Conservation (phyloP, 495 filamentous ascomycete species). For the Talaromyces wortmannii region DNA sequence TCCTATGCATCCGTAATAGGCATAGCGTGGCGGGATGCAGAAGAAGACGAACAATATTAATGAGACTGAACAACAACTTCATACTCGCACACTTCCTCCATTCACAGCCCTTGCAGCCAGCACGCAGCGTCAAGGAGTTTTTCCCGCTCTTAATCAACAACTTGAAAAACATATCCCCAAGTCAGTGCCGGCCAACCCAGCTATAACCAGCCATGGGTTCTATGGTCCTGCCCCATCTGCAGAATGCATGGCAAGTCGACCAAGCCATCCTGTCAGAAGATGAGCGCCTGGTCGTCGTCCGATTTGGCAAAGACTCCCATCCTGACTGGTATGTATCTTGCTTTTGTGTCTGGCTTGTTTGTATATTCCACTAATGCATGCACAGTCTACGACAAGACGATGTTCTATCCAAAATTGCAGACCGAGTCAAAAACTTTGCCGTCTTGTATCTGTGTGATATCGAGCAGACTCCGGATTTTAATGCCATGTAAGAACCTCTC, state of each 20-base stretch:
- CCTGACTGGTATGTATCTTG: constrained; percentile 41
- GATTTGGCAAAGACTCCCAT: constrained; percentile 79
- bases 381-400: constrained; percentile 88
- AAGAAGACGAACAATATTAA: neutral
- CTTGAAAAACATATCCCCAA: neutral
- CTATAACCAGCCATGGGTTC: constrained; percentile 60
- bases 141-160: neutral
- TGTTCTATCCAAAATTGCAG: constrained; percentile 69
- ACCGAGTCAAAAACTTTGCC: constrained; percentile 49
- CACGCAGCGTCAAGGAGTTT: neutral
- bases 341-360: neutral
- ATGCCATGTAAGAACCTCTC: constrained; percentile 62
- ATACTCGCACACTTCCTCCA: neutral
- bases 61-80: neutral
- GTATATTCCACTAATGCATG: constrained; percentile 11
- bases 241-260: constrained; percentile 93
- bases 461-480: constrained; percentile 95
- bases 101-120: too few species aligned
- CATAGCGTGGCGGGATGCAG: neutral
- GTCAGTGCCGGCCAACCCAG: neutral
- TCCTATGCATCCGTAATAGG: neutral
- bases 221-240: constrained; percentile 86
- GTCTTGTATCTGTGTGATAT: constrained; percentile 97
- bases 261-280: constrained; percentile 90
- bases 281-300: constrained; percentile 91